Base-by-base conservation (phyloP, 345 rosid genomes). In the Rhodomyrtus tomentosa region DNA sequence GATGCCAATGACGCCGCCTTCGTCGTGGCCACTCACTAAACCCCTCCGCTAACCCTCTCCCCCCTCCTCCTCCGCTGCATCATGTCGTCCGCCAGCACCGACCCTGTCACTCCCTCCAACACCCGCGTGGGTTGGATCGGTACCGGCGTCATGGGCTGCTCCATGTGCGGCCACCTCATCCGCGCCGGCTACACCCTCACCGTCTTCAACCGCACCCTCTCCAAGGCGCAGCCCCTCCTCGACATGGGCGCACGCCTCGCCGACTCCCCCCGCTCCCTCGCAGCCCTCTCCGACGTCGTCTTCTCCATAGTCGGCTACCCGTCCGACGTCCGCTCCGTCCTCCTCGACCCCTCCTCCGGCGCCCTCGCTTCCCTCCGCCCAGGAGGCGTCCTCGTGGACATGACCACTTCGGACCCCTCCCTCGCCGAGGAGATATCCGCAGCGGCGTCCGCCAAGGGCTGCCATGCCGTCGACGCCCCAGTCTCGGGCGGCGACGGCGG, bases 321-420 rank as follows among this genome's bases (percentile, higher is more conserved):
- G 72, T 92, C 97, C 40, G 98, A 96, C 73, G 98, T 96, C 81
- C 94, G 95, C 80, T 91, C 93, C 84, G 98, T 96, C 81, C 90
- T 94, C 86, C 96, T 96, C 38, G 88, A 96, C 54, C 90, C 98
- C 85, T 52, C 86, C 84, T 18, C 93, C 82, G 98, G 98, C 53
- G 99, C 95, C 59, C 92, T 95, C 27, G 83, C 91, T 8, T 96
- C 94, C 87, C 98, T 96, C 85, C 90, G 91, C 20, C 89, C 91
- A 32, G 95, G 98, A 11, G 96, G 97, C 18, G 81, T 96, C 82
- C 93, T 96, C 74, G 96, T 96, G 29, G 98, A 96, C 86, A 95
- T 96, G 99, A 96, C 99, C 72, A 96, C 99, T 14, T 96, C 98
- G 12, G 98, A 96, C 80, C 99, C 98, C 80, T 93, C 96, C 42